phyloP scores from a whole-genome alignment of 495 filamentous ascomycete species.

The Aspergillus mulundensis region DNA sequence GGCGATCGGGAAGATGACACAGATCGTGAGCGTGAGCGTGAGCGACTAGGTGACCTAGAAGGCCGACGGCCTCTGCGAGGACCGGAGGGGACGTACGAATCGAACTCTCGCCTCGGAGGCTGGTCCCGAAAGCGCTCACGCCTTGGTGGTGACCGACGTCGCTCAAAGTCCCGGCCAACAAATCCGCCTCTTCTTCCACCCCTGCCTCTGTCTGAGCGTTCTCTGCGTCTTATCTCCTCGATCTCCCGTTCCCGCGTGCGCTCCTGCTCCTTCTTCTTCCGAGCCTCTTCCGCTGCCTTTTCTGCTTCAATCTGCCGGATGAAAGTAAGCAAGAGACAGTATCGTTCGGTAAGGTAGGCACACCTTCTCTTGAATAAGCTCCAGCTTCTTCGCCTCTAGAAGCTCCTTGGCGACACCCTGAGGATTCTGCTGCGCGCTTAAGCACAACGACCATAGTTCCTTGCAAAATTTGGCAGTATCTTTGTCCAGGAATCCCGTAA shows the following conservation, averaged over 20 bases:
- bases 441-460: constrained; percentile 83
- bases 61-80: constrained; percentile 33
- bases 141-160: constrained; percentile 57
- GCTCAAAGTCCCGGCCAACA: constrained; percentile 44
- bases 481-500: constrained; percentile 93
- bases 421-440: constrained; percentile 83
- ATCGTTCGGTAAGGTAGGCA: not conserved
- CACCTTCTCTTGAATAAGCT: constrained; percentile 92
- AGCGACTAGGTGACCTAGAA: constrained; percentile 32
- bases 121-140: constrained; percentile 50
- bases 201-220: constrained; percentile 65
- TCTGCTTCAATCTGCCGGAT: constrained; percentile 69
- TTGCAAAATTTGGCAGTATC: constrained; percentile 89
- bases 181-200: constrained; percentile 54
- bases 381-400: constrained; percentile 90
- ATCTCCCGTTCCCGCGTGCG: constrained; percentile 53
- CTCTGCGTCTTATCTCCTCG: constrained; percentile 64
- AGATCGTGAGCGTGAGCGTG: constrained; percentile 35
- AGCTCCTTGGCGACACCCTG: constrained; percentile 93
- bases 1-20: constrained; percentile 37
- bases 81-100: constrained; percentile 54
- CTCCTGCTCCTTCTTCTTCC: constrained; percentile 66
- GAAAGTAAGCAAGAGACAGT: constrained; percentile 10
- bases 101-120: constrained; percentile 49
- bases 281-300: constrained; percentile 71